A percentile compares a stretch with the other conserved stretches of the same genome.
These are phyloP conservation scores for Solanum clarkiae DNA, from an alignment of 257 asterid species.

Conservation along the genomic window DNA sequence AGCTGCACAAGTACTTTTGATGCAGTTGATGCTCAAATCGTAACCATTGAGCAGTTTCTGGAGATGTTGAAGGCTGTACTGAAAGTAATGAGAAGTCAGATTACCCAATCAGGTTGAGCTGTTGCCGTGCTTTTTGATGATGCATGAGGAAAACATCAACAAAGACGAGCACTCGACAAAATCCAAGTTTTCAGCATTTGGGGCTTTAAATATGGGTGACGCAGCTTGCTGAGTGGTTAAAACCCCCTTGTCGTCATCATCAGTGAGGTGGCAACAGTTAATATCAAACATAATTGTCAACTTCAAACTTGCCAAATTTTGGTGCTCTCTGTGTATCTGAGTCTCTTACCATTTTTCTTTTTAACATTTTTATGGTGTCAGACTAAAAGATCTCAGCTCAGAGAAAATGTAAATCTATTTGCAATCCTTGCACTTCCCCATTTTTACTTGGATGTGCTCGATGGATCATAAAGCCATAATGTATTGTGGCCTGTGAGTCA, in stretches of 20 bases:
- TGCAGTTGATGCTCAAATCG: conserved; percentile 1
- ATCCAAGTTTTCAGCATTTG: neutral
- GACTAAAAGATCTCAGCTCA: neutral
- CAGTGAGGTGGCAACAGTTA: neutral
- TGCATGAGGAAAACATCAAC: neutral
- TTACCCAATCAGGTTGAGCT: neutral
- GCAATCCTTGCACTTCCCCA: neutral
- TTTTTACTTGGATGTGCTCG: neutral
- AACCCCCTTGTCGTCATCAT: neutral
- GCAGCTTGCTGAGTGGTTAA: neutral
- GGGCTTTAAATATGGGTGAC: neutral
- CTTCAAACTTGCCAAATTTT: neutral
- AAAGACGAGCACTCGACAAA: neutral
- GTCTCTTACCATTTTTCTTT: neutral
- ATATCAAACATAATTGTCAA: neutral
- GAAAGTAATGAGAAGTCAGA: neutral
- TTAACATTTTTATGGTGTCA: neutral
- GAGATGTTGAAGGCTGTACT: conserved; percentile 4
- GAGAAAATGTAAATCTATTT: neutral
- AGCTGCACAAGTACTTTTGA: neutral
- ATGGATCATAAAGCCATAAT: neutral
- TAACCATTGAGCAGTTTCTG: conserved; percentile 1
- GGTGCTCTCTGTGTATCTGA: neutral
- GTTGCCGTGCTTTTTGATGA: neutral
- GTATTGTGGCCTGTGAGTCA: neutral